Percentiles rank a stretch among this genome's conserved stretches.
Evolutionary conservation across 805 yeast genomes (phyloP).

Genomic region (Martiniozyma abietophila): DNA sequence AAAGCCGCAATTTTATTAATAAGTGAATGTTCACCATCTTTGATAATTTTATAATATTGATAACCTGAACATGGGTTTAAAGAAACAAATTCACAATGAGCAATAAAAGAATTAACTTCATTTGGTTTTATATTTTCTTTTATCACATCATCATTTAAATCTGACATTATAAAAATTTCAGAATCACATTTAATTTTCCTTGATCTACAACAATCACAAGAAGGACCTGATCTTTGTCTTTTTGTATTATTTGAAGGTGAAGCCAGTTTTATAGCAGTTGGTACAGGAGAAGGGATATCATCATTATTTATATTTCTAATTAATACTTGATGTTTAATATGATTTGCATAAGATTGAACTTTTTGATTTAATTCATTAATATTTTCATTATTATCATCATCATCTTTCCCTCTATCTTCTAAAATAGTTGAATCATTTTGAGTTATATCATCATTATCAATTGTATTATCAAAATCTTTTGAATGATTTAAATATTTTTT

Average conservation of each 20-base stretch:
- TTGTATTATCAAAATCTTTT: not conserved
- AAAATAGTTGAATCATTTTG: not conserved
- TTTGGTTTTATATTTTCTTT: slow-evolving; percentile 1
- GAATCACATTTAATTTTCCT: slow-evolving; percentile 72
- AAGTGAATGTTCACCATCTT: slow-evolving; percentile 14
- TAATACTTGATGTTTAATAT: not conserved
- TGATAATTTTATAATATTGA: slow-evolving; percentile 23
- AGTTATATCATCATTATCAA: slow-evolving; percentile 1
- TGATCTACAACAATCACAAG: slow-evolving; percentile 61
- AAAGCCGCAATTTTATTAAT: slow-evolving; percentile 17
- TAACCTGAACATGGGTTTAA: slow-evolving; percentile 14
- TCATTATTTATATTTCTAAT: too few relatives aligned
- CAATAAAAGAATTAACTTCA: slow-evolving; percentile 18
- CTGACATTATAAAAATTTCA: slow-evolving; percentile 32
- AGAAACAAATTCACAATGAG: slow-evolving; percentile 24
- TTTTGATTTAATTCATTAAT: not conserved
- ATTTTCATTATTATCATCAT: not conserved
- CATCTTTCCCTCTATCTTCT: not conserved
- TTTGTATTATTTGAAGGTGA: slow-evolving; percentile 25
- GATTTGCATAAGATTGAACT: not conserved
- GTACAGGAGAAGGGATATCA: too few relatives aligned
- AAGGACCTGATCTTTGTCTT: slow-evolving; percentile 65
- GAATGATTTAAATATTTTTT: not conserved
- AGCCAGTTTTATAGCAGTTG: slow-evolving; percentile 22
- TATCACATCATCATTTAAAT: slow-evolving; percentile 10